Conservation (phyloP, 2,329 filamentous ascomycete genomes). For the Fusarium brevicatenulatum region DNA sequence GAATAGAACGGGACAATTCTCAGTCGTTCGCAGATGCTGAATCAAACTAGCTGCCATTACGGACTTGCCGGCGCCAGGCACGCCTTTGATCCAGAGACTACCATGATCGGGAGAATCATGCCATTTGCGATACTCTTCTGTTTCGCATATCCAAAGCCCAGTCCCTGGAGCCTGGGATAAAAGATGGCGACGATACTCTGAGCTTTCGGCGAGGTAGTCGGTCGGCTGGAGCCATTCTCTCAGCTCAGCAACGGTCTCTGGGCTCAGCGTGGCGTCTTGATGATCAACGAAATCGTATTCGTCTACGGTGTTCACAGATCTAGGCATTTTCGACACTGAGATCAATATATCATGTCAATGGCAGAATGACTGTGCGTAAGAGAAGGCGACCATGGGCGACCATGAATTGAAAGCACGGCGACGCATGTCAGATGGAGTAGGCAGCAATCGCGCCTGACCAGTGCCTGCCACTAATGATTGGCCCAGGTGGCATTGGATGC, state of each 20-base stretch:
- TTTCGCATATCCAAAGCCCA: constrained; percentile 41
- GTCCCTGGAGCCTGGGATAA: constrained; percentile 41
- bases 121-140: constrained; percentile 38
- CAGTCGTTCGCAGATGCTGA: constrained; percentile 31
- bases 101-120: constrained; percentile 38
- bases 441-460: not conserved
- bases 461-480: not conserved
- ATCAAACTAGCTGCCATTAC: constrained; percentile 39
- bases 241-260: constrained; percentile 22
- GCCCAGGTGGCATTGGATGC: not conserved
- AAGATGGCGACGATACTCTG: constrained; percentile 43
- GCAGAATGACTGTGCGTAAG: too few species aligned
- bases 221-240: constrained; percentile 45
- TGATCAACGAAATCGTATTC: constrained; percentile 37
- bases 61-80: constrained; percentile 42
- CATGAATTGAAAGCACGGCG: not conserved
- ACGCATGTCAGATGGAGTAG: not conserved
- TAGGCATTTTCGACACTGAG: constrained; percentile 11
- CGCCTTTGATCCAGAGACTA: constrained; percentile 44
- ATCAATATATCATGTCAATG: not conserved
- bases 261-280: constrained; percentile 21
- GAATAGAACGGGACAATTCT: constrained; percentile 33
- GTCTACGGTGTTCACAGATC: constrained; percentile 26
- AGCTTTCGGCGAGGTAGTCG: constrained; percentile 42
- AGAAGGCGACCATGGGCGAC: too few species aligned